Evolutionary conservation across 176 grass and related monocot genomes (phyloP).

Genomic region (Raddia distichophylla): DNA sequence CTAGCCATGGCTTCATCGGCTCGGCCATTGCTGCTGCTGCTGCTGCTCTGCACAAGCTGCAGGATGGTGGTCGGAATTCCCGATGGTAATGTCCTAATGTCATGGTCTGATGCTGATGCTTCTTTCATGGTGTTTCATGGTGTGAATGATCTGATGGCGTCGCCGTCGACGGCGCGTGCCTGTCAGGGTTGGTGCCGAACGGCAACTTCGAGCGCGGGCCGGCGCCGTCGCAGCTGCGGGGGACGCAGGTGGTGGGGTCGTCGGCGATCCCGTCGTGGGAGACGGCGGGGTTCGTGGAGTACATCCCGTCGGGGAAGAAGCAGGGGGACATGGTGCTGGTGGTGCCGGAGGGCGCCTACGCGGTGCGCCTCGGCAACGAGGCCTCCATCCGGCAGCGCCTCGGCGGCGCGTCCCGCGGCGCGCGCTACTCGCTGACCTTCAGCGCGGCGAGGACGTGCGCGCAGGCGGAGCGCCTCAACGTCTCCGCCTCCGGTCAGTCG

Average conservation of each 20-base stretch:
- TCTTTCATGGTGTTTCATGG: background rate
- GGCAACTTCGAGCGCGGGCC: constrained; percentile 89
- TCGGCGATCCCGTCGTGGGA: constrained; percentile 66
- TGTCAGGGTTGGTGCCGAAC: constrained; percentile 73
- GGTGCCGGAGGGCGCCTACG: constrained; percentile 78
- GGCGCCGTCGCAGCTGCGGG: constrained; percentile 51
- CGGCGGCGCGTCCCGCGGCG: constrained; percentile 19
- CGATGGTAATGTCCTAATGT: constrained; percentile 54
- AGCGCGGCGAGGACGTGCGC: constrained; percentile 88
- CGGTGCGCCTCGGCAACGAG: constrained; percentile 84
- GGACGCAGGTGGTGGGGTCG: constrained; percentile 64
- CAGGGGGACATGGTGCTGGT: constrained; percentile 85
- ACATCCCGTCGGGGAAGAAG: constrained; percentile 75
- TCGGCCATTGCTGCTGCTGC: constrained; percentile 36
- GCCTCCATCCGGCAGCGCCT: constrained; percentile 76
- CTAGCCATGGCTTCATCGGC: constrained; percentile 38
- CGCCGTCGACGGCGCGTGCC: background rate
- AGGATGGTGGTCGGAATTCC: constrained; percentile 44
- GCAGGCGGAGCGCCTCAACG: constrained; percentile 73
- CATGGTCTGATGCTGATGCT: background rate
- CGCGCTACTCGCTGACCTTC: constrained; percentile 79
- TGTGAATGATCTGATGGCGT: background rate
- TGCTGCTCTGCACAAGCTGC: constrained; percentile 35
- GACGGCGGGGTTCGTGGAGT: constrained; percentile 76
- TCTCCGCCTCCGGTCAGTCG: constrained; percentile 70